Evolutionary conservation across 148 eudicot genomes (phyloP).

Genomic region (Camellia granthamiana): DNA sequence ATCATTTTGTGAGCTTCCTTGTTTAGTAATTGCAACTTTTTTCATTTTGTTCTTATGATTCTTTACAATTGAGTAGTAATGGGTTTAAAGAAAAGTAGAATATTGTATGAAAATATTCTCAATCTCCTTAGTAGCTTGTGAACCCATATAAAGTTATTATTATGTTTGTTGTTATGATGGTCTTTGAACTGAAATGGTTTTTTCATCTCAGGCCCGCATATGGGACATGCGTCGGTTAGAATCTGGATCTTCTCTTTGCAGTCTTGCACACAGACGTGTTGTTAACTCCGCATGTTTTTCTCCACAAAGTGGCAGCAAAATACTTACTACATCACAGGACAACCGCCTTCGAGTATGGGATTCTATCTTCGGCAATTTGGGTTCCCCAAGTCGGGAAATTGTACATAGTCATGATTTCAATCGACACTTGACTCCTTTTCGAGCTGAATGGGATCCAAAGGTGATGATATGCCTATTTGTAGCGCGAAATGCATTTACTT

Average conservation of each 20-base stretch:
- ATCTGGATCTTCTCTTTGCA: constrained; percentile 60
- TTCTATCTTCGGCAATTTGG: constrained; percentile 70
- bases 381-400: constrained; percentile 90
- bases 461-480: constrained; percentile 26
- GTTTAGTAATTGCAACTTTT: background rate
- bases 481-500: background rate
- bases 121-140: constrained; percentile 2
- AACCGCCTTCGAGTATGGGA: constrained; percentile 96
- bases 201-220: constrained; percentile 65
- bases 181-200: constrained; percentile 13
- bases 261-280: constrained; percentile 80
- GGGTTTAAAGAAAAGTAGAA: background rate
- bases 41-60: background rate
- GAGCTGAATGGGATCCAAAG: constrained; percentile 99
- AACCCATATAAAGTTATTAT: background rate
- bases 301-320: constrained; percentile 85
- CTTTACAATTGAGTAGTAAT: background rate
- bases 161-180: background rate
- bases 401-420: constrained; percentile 99
- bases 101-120: background rate
- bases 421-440: constrained; percentile 83
- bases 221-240: constrained; percentile 88
- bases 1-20: constrained; percentile 76
- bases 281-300: constrained; percentile 97
- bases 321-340: constrained; percentile 87